A percentile compares a stretch with the other conserved stretches of the same genome.
Evolutionary conservation across 305 asterid species (phyloP).

Genomic region (Galium porrigens): DNA sequence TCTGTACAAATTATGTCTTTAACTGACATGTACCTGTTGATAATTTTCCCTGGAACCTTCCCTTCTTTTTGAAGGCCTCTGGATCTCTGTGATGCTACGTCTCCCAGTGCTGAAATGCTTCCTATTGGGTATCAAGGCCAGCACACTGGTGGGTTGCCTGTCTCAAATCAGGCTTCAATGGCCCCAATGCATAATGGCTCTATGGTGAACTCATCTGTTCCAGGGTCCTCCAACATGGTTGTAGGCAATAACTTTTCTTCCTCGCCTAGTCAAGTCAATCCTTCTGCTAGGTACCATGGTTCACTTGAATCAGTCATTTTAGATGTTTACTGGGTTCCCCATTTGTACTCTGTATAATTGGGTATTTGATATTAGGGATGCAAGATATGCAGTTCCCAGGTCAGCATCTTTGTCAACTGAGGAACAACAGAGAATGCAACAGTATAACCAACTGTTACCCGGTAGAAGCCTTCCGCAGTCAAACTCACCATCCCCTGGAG

Average conservation of each 20-base stretch:
- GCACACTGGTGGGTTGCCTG: slow-evolving; percentile 34
- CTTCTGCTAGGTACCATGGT: slow-evolving; percentile 45
- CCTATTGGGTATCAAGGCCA: slow-evolving; percentile 58
- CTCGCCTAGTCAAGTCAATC: slow-evolving; percentile 38
- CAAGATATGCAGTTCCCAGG: slow-evolving; percentile 47
- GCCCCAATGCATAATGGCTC: slow-evolving; percentile 34
- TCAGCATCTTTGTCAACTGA: slow-evolving; percentile 49
- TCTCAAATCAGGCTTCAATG: slow-evolving; percentile 38
- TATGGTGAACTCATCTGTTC: slow-evolving; percentile 38
- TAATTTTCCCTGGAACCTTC: not conserved
- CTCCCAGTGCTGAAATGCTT: slow-evolving; percentile 38
- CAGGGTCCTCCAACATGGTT: slow-evolving; percentile 47
- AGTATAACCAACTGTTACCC: slow-evolving; percentile 40
- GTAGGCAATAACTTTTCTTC: slow-evolving; percentile 38
- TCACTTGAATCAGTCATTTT: slow-evolving; percentile 4
- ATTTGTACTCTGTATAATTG: slow-evolving; percentile 13
- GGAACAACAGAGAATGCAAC: slow-evolving; percentile 69
- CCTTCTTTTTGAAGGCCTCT: slow-evolving; percentile 52
- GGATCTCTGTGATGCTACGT: slow-evolving; percentile 47
- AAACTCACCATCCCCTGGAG: slow-evolving; percentile 40
- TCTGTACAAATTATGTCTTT: not conserved
- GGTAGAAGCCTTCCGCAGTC: slow-evolving; percentile 44
- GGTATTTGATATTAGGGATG: slow-evolving; percentile 35
- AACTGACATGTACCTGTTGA: not conserved
- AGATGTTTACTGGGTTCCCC: slow-evolving; percentile 3